A percentile compares a stretch with the other conserved stretches of the same genome.
Evolutionary conservation across 148 eudicot genomes (phyloP).

Genomic region (Heliosperma pusillum): DNA sequence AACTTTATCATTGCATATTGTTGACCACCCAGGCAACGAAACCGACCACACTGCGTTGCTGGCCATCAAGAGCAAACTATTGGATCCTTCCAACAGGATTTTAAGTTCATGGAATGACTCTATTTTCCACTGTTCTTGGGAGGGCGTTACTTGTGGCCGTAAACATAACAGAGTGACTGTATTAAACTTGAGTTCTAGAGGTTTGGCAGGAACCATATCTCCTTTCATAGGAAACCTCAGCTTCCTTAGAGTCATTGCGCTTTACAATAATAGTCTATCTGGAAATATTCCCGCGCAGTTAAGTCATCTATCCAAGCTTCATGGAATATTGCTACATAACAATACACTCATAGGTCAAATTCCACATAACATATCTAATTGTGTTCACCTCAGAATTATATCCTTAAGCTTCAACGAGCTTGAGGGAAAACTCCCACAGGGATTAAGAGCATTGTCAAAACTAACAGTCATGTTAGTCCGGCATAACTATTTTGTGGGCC

Average conservation of each 20-base stretch:
- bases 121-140: constrained; percentile 21
- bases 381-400: no score
- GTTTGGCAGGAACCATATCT: constrained; percentile 27
- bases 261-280: constrained; percentile 24
- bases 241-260: constrained; percentile 9
- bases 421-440: constrained; percentile 20
- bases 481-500: constrained; percentile 26
- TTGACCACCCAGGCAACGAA: not conserved
- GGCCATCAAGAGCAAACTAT: constrained; percentile 33
- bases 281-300: constrained; percentile 35
- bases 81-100: constrained; percentile 11
- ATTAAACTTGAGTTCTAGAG: constrained; percentile 16
- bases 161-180: constrained; percentile 21
- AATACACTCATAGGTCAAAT: constrained; percentile 34
- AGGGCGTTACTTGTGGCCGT: constrained; percentile 29
- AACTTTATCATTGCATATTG: not conserved
- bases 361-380: constrained; percentile 25
- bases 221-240: constrained; percentile 38
- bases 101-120: constrained; percentile 43
- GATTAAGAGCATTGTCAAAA: not conserved
- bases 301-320: constrained; percentile 27
- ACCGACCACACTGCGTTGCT: constrained; percentile 29
- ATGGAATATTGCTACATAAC: constrained; percentile 7
- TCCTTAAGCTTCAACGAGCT: no score
- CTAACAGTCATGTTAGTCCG: not conserved